Conservation (phyloP, 176 grass and related monocot species). For the Tuctoria greenei region DNA sequence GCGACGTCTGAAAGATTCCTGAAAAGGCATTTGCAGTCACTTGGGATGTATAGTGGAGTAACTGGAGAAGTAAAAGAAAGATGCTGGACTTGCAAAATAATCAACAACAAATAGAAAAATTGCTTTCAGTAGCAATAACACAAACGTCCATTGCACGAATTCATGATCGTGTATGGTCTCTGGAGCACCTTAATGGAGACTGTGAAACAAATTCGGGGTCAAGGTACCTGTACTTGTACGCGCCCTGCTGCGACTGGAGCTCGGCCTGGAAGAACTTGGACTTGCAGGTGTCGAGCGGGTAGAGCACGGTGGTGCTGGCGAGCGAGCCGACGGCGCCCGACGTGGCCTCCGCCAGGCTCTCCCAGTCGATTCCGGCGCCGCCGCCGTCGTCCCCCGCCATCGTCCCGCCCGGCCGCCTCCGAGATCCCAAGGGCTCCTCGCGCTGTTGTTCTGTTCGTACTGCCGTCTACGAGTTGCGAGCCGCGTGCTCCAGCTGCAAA, state of each 20-base stretch:
- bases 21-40: conserved; percentile 30
- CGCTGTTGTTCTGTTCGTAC: neutral
- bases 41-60: neutral
- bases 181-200: neutral
- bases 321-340: conserved; percentile 89
- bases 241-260: conserved; percentile 59
- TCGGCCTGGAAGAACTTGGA: conserved; percentile 97
- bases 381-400: conserved; percentile 34
- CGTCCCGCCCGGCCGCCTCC: neutral
- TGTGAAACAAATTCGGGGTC: neutral
- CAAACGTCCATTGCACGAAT: neutral
- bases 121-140: neutral
- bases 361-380: conserved; percentile 74
- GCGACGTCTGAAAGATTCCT: conserved; percentile 97
- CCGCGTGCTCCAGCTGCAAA: conserved; percentile 11
- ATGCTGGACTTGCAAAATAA: conserved; percentile 10
- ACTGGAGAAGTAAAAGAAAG: neutral
- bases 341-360: conserved; percentile 88
- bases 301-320: conserved; percentile 87
- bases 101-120: conserved; percentile 17
- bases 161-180: neutral
- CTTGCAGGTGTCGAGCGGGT: conserved; percentile 99
- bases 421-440: neutral
- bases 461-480: too few relatives aligned
- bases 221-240: conserved; percentile 79